Conservation (phyloP, 2,329 filamentous ascomycete genomes). For the Fusarium verticillioides region DNA sequence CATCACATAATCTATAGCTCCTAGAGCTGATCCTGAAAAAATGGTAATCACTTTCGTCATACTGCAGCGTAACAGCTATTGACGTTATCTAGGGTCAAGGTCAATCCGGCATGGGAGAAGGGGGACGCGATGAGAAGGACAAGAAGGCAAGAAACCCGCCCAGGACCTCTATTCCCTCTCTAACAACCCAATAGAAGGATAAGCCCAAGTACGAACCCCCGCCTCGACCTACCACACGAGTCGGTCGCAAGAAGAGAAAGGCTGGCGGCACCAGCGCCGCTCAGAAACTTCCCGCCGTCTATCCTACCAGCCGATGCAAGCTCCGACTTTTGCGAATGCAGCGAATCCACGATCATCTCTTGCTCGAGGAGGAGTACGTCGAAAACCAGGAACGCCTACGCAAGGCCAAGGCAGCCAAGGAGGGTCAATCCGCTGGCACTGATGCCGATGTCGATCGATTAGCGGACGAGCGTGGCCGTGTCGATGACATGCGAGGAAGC, state of each 20-base stretch:
- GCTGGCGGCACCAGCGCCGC: slow-evolving; percentile 91
- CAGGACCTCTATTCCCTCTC: background rate
- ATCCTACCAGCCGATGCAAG: slow-evolving; percentile 97
- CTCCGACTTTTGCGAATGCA: slow-evolving; percentile 97
- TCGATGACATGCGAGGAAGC: slow-evolving; percentile 98
- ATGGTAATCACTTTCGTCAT: slow-evolving; percentile 45
- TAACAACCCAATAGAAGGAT: slow-evolving; percentile 77
- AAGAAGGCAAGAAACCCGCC: slow-evolving; percentile 77
- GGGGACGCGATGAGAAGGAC: slow-evolving; percentile 86
- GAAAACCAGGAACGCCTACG: slow-evolving; percentile 97
- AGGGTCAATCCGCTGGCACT: slow-evolving; percentile 72
- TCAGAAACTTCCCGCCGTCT: slow-evolving; percentile 93
- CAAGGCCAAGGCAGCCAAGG: slow-evolving; percentile 87
- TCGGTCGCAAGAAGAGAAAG: slow-evolving; percentile 99
- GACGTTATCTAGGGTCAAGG: slow-evolving; percentile 73
- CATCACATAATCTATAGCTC: slow-evolving; percentile 36
- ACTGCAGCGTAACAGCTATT: slow-evolving; percentile 14
- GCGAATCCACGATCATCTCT: slow-evolving; percentile 94
- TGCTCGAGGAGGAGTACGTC: slow-evolving; percentile 98
- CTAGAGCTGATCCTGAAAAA: slow-evolving; percentile 47
- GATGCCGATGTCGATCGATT: slow-evolving; percentile 83
- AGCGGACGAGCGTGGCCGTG: slow-evolving; percentile 92
- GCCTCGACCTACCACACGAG: slow-evolving; percentile 93
- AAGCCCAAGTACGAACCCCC: slow-evolving; percentile 99
- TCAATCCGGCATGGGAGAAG: slow-evolving; percentile 87